Percentiles rank a stretch among this genome's conserved stretches.
Conservation (phyloP, 2,329 filamentous ascomycete species). For the Ceratocystis diversiconidia region DNA sequence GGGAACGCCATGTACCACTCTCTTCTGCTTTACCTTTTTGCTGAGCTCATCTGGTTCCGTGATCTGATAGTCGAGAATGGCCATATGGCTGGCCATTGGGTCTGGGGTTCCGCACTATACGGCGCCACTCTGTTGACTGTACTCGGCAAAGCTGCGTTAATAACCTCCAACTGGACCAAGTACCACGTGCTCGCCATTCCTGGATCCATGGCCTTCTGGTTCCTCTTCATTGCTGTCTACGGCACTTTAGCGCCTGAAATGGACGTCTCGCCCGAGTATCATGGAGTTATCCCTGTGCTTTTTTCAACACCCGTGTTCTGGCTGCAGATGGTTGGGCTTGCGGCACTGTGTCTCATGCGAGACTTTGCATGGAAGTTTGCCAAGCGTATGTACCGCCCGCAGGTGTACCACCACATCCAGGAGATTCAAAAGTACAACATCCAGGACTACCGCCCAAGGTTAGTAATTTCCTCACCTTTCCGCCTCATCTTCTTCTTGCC, state of each 20-base stretch:
- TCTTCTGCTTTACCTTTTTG: slow-evolving; percentile 76
- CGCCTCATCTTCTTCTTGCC: background rate
- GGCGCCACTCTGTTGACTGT: slow-evolving; percentile 87
- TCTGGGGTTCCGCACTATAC: slow-evolving; percentile 93
- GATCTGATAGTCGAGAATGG: slow-evolving; percentile 71
- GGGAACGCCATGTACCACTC: slow-evolving; percentile 93
- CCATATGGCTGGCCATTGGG: slow-evolving; percentile 81
- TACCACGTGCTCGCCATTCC: slow-evolving; percentile 93
- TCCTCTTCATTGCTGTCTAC: slow-evolving; percentile 78
- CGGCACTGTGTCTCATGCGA: slow-evolving; percentile 66
- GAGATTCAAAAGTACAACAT: slow-evolving; percentile 99
- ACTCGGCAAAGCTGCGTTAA: slow-evolving; percentile 81
- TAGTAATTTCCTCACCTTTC: slow-evolving; percentile 26
- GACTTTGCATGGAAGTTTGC: slow-evolving; percentile 96
- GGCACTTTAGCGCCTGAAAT: slow-evolving; percentile 72
- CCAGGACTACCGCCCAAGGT: slow-evolving; percentile 93
- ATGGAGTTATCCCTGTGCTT: slow-evolving; percentile 66
- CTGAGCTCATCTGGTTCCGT: slow-evolving; percentile 64
- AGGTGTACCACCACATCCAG: slow-evolving; percentile 95
- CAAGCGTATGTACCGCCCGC: slow-evolving; percentile 92
- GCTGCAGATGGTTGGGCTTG: slow-evolving; percentile 71
- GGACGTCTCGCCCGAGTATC: slow-evolving; percentile 68
- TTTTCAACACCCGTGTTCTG: slow-evolving; percentile 79
- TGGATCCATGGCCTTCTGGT: slow-evolving; percentile 82
- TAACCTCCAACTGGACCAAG: slow-evolving; percentile 98